These are phyloP conservation scores for Oryza glumipatula DNA, from an alignment of 176 grass and related monocot species.

Conservation along the genomic window DNA sequence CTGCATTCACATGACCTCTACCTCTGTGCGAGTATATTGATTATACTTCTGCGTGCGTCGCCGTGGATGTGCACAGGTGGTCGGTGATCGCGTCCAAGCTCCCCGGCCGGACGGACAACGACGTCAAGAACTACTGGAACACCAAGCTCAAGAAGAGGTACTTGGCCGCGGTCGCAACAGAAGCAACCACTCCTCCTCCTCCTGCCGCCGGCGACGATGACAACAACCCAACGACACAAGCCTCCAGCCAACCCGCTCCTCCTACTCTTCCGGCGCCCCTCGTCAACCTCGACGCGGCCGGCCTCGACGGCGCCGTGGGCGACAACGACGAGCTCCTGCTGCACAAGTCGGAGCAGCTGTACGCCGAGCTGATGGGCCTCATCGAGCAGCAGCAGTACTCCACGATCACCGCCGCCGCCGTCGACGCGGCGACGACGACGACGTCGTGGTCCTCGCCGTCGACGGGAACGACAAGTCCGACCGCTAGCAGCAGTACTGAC, in stretches of 20 bases:
- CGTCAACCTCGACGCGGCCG: background rate
- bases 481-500: background rate
- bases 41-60: background rate
- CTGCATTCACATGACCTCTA: background rate
- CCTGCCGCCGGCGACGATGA: background rate
- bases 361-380: slow-evolving; percentile 52
- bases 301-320: background rate
- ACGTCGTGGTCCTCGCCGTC: background rate
- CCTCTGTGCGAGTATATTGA: background rate
- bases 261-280: background rate
- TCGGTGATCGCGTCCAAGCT: slow-evolving; percentile 82
- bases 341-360: slow-evolving; percentile 49
- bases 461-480: slow-evolving; percentile 9
- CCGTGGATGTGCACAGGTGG: slow-evolving; percentile 52
- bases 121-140: slow-evolving; percentile 96
- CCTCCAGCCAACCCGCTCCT: background rate
- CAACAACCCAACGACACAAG: background rate
- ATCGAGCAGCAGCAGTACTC: slow-evolving; percentile 29
- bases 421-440: background rate
- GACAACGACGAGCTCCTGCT: slow-evolving; percentile 35
- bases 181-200: background rate
- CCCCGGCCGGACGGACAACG: slow-evolving; percentile 80
- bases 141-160: slow-evolving; percentile 91
- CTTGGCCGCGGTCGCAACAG: background rate
- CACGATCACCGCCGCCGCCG: background rate